These are phyloP conservation scores for Cryptococcus hybrid DNA, from an alignment of 1,284 basidiomycete species.

Conservation along the genomic window DNA sequence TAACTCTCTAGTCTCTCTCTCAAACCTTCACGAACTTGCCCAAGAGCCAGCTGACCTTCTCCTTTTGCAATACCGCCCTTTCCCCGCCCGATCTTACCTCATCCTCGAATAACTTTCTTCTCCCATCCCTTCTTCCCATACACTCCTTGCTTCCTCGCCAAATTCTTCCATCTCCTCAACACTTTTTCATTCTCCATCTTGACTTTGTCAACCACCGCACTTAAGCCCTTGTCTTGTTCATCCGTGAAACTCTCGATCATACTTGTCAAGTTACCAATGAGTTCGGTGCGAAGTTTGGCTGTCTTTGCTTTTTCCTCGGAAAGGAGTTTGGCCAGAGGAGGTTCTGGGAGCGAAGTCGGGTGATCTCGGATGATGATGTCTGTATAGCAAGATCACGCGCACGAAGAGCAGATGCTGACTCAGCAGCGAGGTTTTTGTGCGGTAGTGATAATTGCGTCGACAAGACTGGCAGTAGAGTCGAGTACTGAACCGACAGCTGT, in stretches of 20 bases:
- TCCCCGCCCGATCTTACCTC: constrained; percentile 9
- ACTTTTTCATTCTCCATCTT: constrained; percentile 60
- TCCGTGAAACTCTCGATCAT: constrained; percentile 68
- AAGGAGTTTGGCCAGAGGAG: constrained; percentile 61
- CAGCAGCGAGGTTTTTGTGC: constrained; percentile 57
- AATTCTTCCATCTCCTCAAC: constrained; percentile 47
- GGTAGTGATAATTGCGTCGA: constrained; percentile 63
- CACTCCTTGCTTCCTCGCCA: constrained; percentile 1
- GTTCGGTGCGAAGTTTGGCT: constrained; percentile 64
- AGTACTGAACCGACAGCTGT: constrained; percentile 43
- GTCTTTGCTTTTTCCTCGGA: constrained; percentile 65
- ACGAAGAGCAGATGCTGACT: constrained; percentile 57
- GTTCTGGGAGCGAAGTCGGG: constrained; percentile 70
- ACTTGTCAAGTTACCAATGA: constrained; percentile 68
- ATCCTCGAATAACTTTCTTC: constrained; percentile 4
- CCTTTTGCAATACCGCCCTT: constrained; percentile 16
- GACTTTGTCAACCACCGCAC: constrained; percentile 59
- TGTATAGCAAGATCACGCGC: constrained; percentile 57
- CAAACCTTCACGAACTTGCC: constrained; percentile 23
- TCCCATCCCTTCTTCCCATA: constrained; percentile 4
- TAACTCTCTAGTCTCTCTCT: constrained; percentile 23
- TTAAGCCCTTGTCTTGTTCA: constrained; percentile 66
- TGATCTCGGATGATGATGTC: constrained; percentile 61
- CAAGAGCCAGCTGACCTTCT: constrained; percentile 26
- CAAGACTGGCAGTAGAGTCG: constrained; percentile 49